A percentile compares a stretch with the other conserved stretches of the same genome.
phyloP scores from a whole-genome alignment of 257 asterid genomes.

The Solanum pinnatisectum region DNA sequence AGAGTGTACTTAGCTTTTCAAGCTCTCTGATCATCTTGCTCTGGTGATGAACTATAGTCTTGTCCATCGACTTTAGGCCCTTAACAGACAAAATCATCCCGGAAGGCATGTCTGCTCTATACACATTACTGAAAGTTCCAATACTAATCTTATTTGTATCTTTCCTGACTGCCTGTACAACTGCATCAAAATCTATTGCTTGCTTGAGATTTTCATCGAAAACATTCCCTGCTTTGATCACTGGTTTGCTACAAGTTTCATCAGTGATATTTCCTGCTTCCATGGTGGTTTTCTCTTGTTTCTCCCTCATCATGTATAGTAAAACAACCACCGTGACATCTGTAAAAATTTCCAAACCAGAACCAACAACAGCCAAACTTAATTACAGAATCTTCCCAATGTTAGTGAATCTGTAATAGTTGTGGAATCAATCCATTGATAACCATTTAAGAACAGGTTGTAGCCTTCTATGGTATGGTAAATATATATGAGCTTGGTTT shows the following conservation, averaged over 20 bases:
- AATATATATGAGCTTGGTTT: too few species aligned
- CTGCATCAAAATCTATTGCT: conserved; percentile 81
- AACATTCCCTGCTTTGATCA: conserved; percentile 71
- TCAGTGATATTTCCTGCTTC: conserved; percentile 25
- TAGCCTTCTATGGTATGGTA: too few species aligned
- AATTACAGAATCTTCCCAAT: too few species aligned
- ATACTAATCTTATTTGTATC: conserved; percentile 59
- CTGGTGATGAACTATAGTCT: conserved; percentile 54
- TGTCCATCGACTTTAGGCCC: conserved; percentile 73
- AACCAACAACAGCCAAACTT: conserved; percentile 58
- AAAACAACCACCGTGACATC: conserved; percentile 64
- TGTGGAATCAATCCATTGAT: too few species aligned
- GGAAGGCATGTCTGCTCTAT: conserved; percentile 92
- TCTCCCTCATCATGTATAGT: conserved; percentile 86
- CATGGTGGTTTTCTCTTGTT: conserved; percentile 62
- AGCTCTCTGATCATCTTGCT: conserved; percentile 88
- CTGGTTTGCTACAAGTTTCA: conserved; percentile 34
- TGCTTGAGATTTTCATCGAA: conserved; percentile 75
- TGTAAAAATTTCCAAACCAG: conserved; percentile 74
- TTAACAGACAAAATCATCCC: conserved; percentile 71
- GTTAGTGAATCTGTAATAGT: too few species aligned
- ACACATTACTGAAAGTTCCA: conserved; percentile 85
- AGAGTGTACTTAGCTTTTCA: conserved; percentile 71
- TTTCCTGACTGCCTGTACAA: conserved; percentile 61
- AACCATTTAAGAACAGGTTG: too few species aligned